Evolutionary conservation across 2,329 filamentous ascomycete genomes (phyloP), one percentile per base, ranked within the genome.

Genomic region (Arthrobotrys musiformis): DNA sequence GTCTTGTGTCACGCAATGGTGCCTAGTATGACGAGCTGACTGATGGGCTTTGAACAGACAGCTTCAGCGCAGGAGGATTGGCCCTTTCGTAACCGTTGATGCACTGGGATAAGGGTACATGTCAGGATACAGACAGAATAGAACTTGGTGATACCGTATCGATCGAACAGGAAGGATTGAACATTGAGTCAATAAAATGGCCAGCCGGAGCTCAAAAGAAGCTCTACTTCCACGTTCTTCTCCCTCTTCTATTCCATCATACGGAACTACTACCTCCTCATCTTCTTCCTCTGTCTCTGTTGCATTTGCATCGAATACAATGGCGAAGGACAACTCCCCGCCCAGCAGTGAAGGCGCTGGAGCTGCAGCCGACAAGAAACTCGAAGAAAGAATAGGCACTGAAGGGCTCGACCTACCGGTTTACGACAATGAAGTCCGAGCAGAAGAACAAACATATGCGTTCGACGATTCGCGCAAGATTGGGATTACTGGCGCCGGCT

Each of bases 401-500:
- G 26, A 56, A 8, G 63, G 42, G 15, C 44, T 24, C 4, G 64
- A 66, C 28, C 33, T 77, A 11, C 73, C 73, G 11, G 37, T 35
- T 35, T 77, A 77, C 56, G 70, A 69, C 19, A 37, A 64, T 37
- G 73, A 67, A 19, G 26, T 40, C 9, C 60, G 60, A 37, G 60
- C 73, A 19, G 54, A 40, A 26, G 79, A 81, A 52, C 78, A 85
- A 64, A 82, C 81, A 4, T 85, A 84, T 79, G 82, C 79, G 2
- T 83, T 83, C 60, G 80, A 82, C 0, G 85, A 86, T 1, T 83
- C 84, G 58, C 82, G 85, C 7, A 87, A 88, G 81, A 86, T 89
- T 19, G 87, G 87, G 0, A 82, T 88, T 28, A 85, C 85, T 0
- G 87, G 87, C 1, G 85, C 87, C 4, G 85, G 87, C 0, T 88